These are phyloP conservation scores for Termitomyces sp. DNA, from an alignment of 768 basidiomycete species.

Conservation along the genomic window DNA sequence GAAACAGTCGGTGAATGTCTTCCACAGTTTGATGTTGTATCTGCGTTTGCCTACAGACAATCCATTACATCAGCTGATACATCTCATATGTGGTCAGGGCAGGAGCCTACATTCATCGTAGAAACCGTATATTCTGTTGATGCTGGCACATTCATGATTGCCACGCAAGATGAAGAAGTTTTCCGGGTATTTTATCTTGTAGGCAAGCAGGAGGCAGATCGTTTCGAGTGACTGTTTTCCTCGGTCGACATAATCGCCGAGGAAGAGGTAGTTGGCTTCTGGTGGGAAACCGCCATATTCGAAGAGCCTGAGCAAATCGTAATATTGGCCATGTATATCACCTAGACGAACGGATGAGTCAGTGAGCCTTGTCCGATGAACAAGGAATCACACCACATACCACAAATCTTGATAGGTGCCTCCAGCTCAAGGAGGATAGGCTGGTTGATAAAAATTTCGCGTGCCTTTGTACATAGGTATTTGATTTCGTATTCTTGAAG, in stretches of 20 bases:
- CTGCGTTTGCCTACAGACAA: constrained; percentile 84
- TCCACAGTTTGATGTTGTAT: constrained; percentile 99
- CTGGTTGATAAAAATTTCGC: constrained; percentile 99
- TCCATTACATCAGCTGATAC: constrained; percentile 9
- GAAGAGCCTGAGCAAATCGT: constrained; percentile 95
- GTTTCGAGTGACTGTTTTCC: constrained; percentile 99
- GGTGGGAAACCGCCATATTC: constrained; percentile 99
- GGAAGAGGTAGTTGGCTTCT: constrained; percentile 99
- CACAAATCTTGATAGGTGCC: constrained; percentile 99
- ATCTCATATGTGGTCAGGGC: constrained; percentile 5
- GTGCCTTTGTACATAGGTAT: constrained; percentile 96
- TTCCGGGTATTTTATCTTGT: constrained; percentile 99
- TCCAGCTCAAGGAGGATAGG: constrained; percentile 97
- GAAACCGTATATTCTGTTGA: constrained; percentile 99
- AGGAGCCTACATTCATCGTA: constrained; percentile 92
- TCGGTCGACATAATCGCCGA: constrained; percentile 99
- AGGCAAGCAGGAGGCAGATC: constrained; percentile 97
- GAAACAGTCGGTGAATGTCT: constrained; percentile 99
- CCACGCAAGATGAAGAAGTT: constrained; percentile 99
- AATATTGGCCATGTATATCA: constrained; percentile 99
- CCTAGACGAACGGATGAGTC: constrained; percentile 43
- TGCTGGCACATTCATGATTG: constrained; percentile 99
- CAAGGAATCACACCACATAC: constrained; percentile 44
- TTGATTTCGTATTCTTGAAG: constrained; percentile 99
- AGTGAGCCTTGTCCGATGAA: constrained; percentile 15